Base-by-base conservation (phyloP, 805 yeast genomes). In the Ogataea allantospora region DNA sequence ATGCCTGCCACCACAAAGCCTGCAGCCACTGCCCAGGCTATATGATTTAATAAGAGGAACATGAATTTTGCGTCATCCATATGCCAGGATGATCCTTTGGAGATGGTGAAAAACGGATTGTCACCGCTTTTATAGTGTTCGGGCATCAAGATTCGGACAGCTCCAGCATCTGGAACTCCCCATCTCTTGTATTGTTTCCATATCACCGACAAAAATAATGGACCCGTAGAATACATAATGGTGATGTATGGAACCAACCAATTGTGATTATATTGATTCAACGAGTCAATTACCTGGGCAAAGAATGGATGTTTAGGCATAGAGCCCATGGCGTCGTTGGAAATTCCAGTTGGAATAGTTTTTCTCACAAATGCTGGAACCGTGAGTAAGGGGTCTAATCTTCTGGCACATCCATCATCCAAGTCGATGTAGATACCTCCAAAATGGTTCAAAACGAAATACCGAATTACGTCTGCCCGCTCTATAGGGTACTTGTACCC, bases 61-160 rank as follows among this genome's bases (percentile, higher is more conserved):
- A 88, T 77, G 56, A 86, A 76, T 37, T 78, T 71, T 8, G 96
- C 96, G 60, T 89, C 97, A 48, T 80, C 87, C 54, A 77, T 65
- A 63, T 89, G 97, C 97, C 97, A 89, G 17, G 95, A 84, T 0
- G 95, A 85, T 30, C 97, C 97, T 38, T 77, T 75, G 0, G 87
- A 68, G 38, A 86, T 81, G 26, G 78, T 70, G 61, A 89, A 88
- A 57, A 85, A 84, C 0, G 88, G 73, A 48, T 71, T 65, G 1
- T 70, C 55, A 44, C 71, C 73, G 42, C 74, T 66, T 56, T 83
- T 84, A 61, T 86, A 85, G 57, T 83, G 88, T 25, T 63, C 58
- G 4, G 95, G 91, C 66, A 78, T 73, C 51, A 88, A 64, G 31
- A 88, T 77, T 49, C 86, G 67, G 13, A 87, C 82, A 27, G 70